These are phyloP conservation scores for Aspergillus novoparasiticus DNA, from an alignment of 2,329 filamentous ascomycete genomes.

Conservation along the genomic window DNA sequence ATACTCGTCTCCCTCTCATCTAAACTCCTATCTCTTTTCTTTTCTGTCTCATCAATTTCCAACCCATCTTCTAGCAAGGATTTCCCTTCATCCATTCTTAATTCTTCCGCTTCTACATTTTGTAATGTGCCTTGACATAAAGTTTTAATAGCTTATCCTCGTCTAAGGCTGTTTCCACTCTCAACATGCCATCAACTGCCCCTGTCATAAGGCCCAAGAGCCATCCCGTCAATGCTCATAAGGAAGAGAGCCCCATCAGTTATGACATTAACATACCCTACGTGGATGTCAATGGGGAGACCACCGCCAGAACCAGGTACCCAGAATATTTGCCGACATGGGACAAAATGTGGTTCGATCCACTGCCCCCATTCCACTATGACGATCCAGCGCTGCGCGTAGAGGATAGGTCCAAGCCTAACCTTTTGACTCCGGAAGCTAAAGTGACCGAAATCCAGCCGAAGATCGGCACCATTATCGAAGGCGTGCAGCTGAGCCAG, in stretches of 20 bases:
- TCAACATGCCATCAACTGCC: conserved; percentile 37
- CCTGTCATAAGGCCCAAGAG: conserved; percentile 31
- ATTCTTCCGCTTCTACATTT: neutral
- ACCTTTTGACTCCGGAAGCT: conserved; percentile 34
- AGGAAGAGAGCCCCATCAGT: conserved; percentile 39
- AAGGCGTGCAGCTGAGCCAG: conserved; percentile 51
- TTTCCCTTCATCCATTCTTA: neutral
- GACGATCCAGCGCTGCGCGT: conserved; percentile 50
- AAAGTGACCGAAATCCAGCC: conserved; percentile 46
- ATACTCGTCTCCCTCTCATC: conserved; percentile 18
- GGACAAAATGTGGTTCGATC: conserved; percentile 52
- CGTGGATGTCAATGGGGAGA: conserved; percentile 42
- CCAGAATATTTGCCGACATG: conserved; percentile 51
- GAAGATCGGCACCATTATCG: conserved; percentile 44
- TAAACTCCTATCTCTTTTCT: conserved; percentile 5
- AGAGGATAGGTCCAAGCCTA: conserved; percentile 42
- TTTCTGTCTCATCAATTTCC: conserved; percentile 2
- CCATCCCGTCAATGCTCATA: conserved; percentile 28
- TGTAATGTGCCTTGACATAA: neutral
- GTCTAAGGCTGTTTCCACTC: neutral
- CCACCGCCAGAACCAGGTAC: conserved; percentile 43
- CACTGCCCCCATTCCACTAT: conserved; percentile 48
- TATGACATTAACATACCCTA: conserved; percentile 56
- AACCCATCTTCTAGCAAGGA: neutral
- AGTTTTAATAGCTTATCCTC: too few relatives aligned